Evolutionary conservation across 1,139 yeast species (phyloP).

Genomic region (Debaryomyces sp.): DNA sequence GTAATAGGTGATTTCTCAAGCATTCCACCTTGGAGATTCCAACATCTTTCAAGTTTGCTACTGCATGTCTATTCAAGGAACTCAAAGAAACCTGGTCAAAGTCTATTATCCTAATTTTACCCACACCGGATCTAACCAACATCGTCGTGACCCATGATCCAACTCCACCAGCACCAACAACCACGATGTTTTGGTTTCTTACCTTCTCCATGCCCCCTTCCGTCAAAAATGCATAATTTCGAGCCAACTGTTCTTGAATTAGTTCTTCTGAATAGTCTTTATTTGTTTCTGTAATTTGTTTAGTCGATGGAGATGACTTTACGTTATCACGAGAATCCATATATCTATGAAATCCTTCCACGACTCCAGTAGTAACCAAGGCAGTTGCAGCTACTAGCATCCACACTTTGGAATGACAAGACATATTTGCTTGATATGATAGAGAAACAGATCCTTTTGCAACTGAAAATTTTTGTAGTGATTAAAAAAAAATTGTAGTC

Average conservation of each 20-base stretch:
- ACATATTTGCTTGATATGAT: slow-evolving; percentile 4
- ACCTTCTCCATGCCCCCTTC: slow-evolving; percentile 80
- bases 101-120: slow-evolving; percentile 76
- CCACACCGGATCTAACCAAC: slow-evolving; percentile 89
- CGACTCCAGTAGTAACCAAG: slow-evolving; percentile 36
- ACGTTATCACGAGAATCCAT: slow-evolving; percentile 6
- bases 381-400: slow-evolving; percentile 43
- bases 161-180: slow-evolving; percentile 99
- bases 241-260: slow-evolving; percentile 85
- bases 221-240: slow-evolving; percentile 90
- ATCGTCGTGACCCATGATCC: slow-evolving; percentile 97
- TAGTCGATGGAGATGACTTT: slow-evolving; percentile 6
- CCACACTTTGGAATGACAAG: slow-evolving; percentile 25
- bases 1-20: slow-evolving; percentile 59
- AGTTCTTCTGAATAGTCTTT: slow-evolving; percentile 65
- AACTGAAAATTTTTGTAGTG: slow-evolving; percentile 6
- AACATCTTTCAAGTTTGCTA: slow-evolving; percentile 85
- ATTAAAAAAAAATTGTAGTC: slow-evolving; percentile 1
- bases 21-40: slow-evolving; percentile 89
- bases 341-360: slow-evolving; percentile 43
- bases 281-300: slow-evolving; percentile 10
- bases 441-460: slow-evolving; percentile 1
- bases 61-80: slow-evolving; percentile 91
- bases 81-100: slow-evolving; percentile 95
- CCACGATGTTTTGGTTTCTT: slow-evolving; percentile 72